Conservation (phyloP, 2,329 filamentous ascomycete genomes). For the Zymoseptoria ardabiliae region DNA sequence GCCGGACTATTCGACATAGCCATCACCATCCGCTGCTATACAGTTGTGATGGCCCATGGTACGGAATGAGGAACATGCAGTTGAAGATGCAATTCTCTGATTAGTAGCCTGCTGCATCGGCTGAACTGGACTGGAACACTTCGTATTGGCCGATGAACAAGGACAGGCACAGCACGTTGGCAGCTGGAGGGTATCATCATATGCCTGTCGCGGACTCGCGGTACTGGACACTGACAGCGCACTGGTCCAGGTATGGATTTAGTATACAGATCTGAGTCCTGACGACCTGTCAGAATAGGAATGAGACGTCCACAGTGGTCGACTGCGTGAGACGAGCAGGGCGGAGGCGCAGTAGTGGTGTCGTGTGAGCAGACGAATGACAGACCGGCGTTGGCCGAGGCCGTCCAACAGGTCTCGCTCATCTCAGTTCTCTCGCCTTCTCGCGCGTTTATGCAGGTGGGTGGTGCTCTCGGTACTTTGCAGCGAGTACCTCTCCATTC, state of each 20-base stretch:
- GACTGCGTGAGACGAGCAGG: no score
- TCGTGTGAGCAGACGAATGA: background rate
- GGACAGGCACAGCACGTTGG: background rate
- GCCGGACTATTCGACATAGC: background rate
- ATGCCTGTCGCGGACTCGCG: no score
- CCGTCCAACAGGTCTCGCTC: background rate
- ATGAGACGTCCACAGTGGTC: background rate
- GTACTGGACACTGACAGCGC: no score
- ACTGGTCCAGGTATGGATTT: background rate
- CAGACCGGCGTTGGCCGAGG: background rate
- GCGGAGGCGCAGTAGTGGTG: background rate
- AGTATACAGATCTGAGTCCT: background rate
- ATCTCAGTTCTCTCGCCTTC: background rate
- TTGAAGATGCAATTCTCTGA: background rate
- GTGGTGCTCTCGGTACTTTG: background rate
- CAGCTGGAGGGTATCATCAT: background rate
- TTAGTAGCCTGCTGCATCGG: background rate
- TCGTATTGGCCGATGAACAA: background rate
- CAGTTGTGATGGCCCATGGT: background rate
- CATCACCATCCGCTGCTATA: background rate
- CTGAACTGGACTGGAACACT: background rate
- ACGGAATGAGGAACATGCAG: background rate
- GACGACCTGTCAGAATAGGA: background rate
- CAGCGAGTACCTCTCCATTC: background rate
- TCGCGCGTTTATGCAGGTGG: background rate